Percentiles rank a stretch among this genome's conserved stretches.
Evolutionary conservation across 208 protist species (phyloP).

Genomic region (Leishmania tarentolae): DNA sequence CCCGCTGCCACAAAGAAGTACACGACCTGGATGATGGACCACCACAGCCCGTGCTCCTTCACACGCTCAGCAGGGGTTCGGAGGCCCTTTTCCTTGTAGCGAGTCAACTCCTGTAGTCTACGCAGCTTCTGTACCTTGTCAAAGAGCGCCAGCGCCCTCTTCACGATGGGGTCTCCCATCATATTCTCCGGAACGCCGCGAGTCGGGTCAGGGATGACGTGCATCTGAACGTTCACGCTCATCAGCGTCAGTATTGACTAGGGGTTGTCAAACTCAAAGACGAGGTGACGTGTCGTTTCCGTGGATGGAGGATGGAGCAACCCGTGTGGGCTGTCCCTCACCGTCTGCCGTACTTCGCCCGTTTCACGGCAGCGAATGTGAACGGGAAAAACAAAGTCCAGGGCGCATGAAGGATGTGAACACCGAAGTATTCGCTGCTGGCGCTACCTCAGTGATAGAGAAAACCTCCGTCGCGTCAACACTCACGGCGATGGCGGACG

Average conservation of each 20-base stretch:
- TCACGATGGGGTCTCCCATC: slow-evolving; percentile 80
- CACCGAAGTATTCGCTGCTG: slow-evolving; percentile 19
- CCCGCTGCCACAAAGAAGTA: slow-evolving; percentile 53
- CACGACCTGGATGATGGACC: slow-evolving; percentile 70
- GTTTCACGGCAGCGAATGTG: not conserved
- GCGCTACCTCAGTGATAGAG: slow-evolving; percentile 41
- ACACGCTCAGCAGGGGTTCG: slow-evolving; percentile 58
- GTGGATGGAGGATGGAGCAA: not conserved
- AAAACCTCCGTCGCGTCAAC: slow-evolving; percentile 27
- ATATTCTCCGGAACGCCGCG: slow-evolving; percentile 16
- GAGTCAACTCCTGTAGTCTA: slow-evolving; percentile 42
- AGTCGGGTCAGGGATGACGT: slow-evolving; percentile 32
- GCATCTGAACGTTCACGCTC: slow-evolving; percentile 49
- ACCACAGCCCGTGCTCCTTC: slow-evolving; percentile 63
- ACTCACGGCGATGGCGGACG: not conserved
- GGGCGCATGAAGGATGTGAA: slow-evolving; percentile 50
- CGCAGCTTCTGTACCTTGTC: slow-evolving; percentile 1
- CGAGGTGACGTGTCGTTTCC: not conserved
- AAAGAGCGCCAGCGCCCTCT: slow-evolving; percentile 35
- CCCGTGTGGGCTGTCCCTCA: slow-evolving; percentile 4
- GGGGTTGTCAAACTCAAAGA: slow-evolving; percentile 57
- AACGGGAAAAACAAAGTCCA: slow-evolving; percentile 15
- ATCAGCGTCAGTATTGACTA: slow-evolving; percentile 27
- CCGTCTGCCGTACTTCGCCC: not conserved
- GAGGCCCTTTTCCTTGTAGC: slow-evolving; percentile 63